Evolutionary conservation across 108 stramenopile genomes (phyloP), one percentile per base, ranked within the genome.

Genomic region (Cyclostephanos tholiformis): DNA sequence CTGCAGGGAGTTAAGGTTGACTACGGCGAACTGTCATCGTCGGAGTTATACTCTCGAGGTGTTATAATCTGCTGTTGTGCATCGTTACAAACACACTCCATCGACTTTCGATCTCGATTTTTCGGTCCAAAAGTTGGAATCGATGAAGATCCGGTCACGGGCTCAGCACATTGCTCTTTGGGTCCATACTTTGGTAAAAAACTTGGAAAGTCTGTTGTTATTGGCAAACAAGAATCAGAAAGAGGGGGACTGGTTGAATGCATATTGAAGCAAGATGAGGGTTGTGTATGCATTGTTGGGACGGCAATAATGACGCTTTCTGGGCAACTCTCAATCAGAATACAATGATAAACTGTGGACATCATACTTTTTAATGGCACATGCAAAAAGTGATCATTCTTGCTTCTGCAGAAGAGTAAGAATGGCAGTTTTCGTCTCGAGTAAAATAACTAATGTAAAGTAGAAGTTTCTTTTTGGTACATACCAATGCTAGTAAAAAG

Each of bases 81-180:
- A 20, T 62, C 38, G 32, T 29, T 32, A 46, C 61, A 22, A 17
- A 0, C 61, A 62, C 38, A 39, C 43, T 55, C 63, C 39, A 48
- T 84, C 8, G 94, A 96, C 67, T 98, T 97, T 78, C 64, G 70
- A 38, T 94, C 92, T 19, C 93, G 98, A 25, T 98, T 96, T 82
- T 99, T 99, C 80, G 96, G 83, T 3, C 98, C 97, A 29, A 92
- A 96, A 69, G 77, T 85, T 23, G 98, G 98, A 13, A 96, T 99
- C 26, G 84, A 93, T 61, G 99, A 99, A 84, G 99, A 99, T 75
- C 97, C 98, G 2, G 98, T 99, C 6, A 96, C 95, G 8, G 99
- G 99, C 8, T 92, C 86, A 48, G 97, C 98, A 0, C 98, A 99
- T 69, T 98, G 97, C 77, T 78, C 83, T 26, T 76, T 98, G 17